A percentile compares a stretch with the other conserved stretches of the same genome.
phyloP scores from a whole-genome alignment of 768 basidiomycete species.

The Cyclocybe cylindracea region DNA sequence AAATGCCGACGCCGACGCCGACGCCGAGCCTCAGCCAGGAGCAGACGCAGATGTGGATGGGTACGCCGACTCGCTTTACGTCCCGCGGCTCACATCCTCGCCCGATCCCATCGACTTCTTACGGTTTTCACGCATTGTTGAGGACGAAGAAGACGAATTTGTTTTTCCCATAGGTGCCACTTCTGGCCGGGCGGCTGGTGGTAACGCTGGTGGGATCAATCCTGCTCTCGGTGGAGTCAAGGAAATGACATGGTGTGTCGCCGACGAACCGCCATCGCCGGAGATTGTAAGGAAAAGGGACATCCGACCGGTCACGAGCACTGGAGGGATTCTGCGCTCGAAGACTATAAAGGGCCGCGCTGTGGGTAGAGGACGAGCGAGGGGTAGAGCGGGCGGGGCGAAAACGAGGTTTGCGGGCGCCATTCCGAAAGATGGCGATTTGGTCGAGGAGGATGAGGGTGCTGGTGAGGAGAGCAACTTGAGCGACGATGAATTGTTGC shows the following conservation, averaged over 20 bases:
- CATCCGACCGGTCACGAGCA: background rate
- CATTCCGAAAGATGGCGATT: conserved; percentile 4
- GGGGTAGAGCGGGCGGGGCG: conserved; percentile 13
- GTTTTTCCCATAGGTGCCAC: conserved; percentile 13
- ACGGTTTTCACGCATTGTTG: conserved; percentile 14
- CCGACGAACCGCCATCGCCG: conserved; percentile 39
- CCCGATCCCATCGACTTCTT: conserved; percentile 27
- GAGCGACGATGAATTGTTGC: conserved; percentile 26
- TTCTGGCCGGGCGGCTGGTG: conserved; percentile 6
- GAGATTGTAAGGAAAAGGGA: conserved; percentile 24
- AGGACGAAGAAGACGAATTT: conserved; percentile 14
- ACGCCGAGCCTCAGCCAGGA: conserved; percentile 11
- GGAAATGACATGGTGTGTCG: conserved; percentile 30
- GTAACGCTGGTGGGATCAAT: conserved; percentile 9
- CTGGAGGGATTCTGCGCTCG: conserved; percentile 3
- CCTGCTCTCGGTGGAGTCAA: conserved; percentile 1
- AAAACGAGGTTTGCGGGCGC: conserved; percentile 11
- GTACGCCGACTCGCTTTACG: conserved; percentile 20
- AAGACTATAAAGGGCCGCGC: background rate
- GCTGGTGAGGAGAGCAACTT: conserved; percentile 11
- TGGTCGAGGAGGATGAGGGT: conserved; percentile 10
- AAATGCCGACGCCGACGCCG: conserved; percentile 19
- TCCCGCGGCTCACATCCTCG: conserved; percentile 18
- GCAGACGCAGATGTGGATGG: conserved; percentile 13
- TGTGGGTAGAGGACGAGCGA: conserved; percentile 1